A percentile compares a stretch with the other conserved stretches of the same genome.
Evolutionary conservation across 2,329 filamentous ascomycete genomes (phyloP).

Genomic region (Ascocoryne sarcoides): DNA sequence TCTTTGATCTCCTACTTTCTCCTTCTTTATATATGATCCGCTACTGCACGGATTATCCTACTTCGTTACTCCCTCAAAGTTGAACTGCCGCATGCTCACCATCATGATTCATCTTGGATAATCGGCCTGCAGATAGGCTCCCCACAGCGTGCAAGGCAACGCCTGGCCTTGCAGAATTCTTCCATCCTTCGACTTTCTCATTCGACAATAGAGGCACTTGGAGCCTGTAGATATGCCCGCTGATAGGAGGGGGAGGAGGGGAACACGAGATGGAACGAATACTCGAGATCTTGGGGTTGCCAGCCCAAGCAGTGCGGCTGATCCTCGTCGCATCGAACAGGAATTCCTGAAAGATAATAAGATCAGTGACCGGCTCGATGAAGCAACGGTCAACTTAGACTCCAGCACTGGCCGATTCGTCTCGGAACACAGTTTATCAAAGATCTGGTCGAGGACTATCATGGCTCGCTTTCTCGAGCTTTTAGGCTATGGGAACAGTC

Average conservation of each 20-base stretch:
- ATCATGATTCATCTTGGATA: no score
- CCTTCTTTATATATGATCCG: no score
- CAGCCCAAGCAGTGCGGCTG: neutral
- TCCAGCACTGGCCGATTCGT: slow-evolving; percentile 1
- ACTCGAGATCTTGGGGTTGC: neutral
- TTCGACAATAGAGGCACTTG: no score
- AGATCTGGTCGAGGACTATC: slow-evolving; percentile 1
- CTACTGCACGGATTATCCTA: no score
- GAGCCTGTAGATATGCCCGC: no score
- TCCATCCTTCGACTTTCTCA: no score
- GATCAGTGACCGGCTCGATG: slow-evolving; percentile 1
- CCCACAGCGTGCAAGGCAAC: no score
- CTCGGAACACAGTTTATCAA: neutral
- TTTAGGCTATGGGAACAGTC: neutral
- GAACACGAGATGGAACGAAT: neutral
- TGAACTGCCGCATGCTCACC: no score
- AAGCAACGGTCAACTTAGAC: slow-evolving; percentile 1
- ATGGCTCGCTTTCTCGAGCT: slow-evolving; percentile 1
- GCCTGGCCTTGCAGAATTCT: no score
- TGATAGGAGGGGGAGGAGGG: neutral
- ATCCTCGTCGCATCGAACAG: neutral
- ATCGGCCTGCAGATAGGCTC: no score
- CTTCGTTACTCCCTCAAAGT: no score
- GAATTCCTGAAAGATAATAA: neutral
- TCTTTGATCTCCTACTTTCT: no score